Percentiles rank a stretch among this genome's conserved stretches.
These are phyloP conservation scores for Candida hispaniensis DNA, from an alignment of 805 yeast species.

Conservation along the genomic window DNA sequence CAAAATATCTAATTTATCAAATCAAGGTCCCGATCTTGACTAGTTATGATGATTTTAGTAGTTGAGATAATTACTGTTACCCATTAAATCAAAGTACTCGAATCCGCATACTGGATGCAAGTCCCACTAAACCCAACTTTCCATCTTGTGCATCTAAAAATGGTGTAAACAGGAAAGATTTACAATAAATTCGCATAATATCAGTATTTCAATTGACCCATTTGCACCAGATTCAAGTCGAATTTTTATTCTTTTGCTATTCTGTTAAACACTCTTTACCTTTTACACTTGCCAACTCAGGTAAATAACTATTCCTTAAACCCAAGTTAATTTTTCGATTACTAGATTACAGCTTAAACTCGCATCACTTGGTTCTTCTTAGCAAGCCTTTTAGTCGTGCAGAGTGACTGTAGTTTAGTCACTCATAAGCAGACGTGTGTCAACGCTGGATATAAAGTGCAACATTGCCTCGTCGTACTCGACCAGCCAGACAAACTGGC, in stretches of 20 bases:
- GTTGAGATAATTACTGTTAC: background rate
- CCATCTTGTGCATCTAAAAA: background rate
- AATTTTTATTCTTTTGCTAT: no score
- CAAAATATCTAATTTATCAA: background rate
- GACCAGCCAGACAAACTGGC: constrained; percentile 4
- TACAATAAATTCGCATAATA: background rate
- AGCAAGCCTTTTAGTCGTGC: background rate
- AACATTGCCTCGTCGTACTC: constrained; percentile 2
- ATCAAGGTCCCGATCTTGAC: background rate
- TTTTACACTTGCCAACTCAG: no score
- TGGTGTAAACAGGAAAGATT: background rate
- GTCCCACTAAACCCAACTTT: background rate
- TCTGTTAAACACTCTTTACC: no score
- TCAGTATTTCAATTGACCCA: background rate
- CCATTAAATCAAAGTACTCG: background rate
- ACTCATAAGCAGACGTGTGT: background rate
- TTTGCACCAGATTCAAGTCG: background rate
- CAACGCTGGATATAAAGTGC: background rate
- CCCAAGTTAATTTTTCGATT: background rate
- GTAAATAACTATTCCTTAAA: no score
- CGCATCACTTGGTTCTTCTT: background rate
- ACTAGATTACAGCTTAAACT: background rate
- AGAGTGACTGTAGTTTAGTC: background rate
- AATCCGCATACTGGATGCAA: background rate
- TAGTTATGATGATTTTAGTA: background rate